Evolutionary conservation across 2,329 filamentous ascomycete species (phyloP), one percentile per base, ranked within the genome.

Genomic region (Cladosporium sp.): DNA sequence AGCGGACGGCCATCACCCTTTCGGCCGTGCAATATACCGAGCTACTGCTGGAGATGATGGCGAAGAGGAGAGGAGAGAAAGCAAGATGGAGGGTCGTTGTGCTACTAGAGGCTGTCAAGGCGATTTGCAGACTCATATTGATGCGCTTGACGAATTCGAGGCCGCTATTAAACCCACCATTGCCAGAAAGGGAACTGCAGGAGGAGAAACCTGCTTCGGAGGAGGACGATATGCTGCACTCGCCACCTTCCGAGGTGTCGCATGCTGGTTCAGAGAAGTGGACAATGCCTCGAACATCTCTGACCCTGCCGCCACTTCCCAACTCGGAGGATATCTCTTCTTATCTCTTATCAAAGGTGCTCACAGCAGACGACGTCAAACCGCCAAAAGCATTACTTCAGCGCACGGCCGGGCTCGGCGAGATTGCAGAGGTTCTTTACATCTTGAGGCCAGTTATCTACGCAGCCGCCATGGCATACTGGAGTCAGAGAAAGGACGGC

Each of bases 301-400:
- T 95, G 59, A 86, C 83, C 20, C 78, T 98, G 40, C 92, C 93
- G 1, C 85, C 83, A 40, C 76, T 98, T 13, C 93, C 93, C 0
- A 84, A 85, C 50, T 80, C 85, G 1, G 79, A 84, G 46, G 88
- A 95, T 59, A 91, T 96, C 52, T 88, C 88, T 43, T 82, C 81
- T 38, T 98, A 95, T 68, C 80, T 98, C 4, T 81, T 95, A 19
- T 85, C 86, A 29, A 91, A 94, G 57, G 92, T 97, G 11, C 78
- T 98, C 40, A 95, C 89, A 0, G 89, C 93, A 7, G 93, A 98
- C 70, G 93, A 97, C 65, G 93, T 98, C 73, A 96, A 95, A 67
- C 88, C 92, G 0, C 88, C 93, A 0, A 85, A 86, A 30, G 84
- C 86, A 48, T 79, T 98, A 6, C 76, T 97, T n/a, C 91, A 94